These are phyloP conservation scores for Pestalotiopsis fici DNA, from an alignment of 2,329 filamentous ascomycete species.

Conservation along the genomic window DNA sequence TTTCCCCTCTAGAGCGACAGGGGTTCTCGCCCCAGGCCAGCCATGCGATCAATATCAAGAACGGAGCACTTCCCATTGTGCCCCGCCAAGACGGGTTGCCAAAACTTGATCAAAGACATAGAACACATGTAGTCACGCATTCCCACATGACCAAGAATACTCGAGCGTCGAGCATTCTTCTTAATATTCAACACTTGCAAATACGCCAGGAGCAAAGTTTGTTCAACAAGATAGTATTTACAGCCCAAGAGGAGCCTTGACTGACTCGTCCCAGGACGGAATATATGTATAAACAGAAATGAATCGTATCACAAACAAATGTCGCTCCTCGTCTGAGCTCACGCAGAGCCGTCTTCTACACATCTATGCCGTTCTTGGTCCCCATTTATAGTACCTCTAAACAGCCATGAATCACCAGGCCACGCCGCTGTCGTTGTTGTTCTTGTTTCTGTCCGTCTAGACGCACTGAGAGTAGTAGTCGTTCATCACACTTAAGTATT, in stretches of 20 bases:
- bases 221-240: neutral
- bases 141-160: neutral
- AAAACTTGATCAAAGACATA: neutral
- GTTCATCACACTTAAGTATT: neutral
- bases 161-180: neutral
- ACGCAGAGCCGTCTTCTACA: neutral
- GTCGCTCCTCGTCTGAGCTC: neutral
- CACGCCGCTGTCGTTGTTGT: no score
- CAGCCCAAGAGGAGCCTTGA: neutral
- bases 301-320: neutral
- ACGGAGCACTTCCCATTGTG: neutral
- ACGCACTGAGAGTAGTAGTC: slow-evolving; percentile 20
- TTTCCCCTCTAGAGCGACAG: neutral
- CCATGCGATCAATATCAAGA: neutral
- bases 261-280: neutral
- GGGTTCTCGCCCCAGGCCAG: neutral
- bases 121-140: neutral
- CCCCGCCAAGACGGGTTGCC: neutral
- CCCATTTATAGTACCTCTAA: neutral
- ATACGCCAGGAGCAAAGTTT: neutral
- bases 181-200: neutral
- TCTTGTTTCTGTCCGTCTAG: slow-evolving; percentile 1
- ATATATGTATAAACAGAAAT: slow-evolving; percentile 4
- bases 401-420: neutral
- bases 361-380: neutral